phyloP scores from a whole-genome alignment of 2,329 filamentous ascomycete genomes.

The Fusarium hainanense region DNA sequence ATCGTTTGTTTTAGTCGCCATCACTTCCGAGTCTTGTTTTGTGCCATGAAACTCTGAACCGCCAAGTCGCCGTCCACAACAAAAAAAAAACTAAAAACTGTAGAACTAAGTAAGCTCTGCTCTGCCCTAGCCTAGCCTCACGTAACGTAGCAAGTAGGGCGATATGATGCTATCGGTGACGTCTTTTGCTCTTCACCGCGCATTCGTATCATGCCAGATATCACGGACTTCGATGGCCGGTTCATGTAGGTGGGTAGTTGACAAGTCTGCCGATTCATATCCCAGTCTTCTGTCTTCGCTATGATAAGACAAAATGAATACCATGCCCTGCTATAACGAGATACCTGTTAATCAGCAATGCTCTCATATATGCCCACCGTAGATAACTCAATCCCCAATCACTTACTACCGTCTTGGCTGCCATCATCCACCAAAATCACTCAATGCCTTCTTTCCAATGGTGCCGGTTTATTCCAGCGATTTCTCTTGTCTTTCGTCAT shows the following conservation, averaged over 20 bases:
- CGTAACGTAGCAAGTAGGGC: conserved; percentile 5
- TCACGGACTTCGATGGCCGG: conserved; percentile 1
- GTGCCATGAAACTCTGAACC: conserved; percentile 24
- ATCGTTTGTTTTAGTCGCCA: conserved; percentile 9
- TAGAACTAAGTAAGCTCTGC: background rate
- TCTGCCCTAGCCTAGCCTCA: conserved; percentile 1
- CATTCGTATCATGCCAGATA: conserved; percentile 14
- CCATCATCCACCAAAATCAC: background rate
- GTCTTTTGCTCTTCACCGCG: conserved; percentile 30
- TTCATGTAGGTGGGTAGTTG: background rate
- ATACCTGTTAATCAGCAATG: background rate
- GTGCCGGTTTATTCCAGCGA: conserved; percentile 24
- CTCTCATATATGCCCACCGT: background rate
- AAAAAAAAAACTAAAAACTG: background rate
- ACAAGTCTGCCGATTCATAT: background rate
- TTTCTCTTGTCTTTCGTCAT: conserved; percentile 41
- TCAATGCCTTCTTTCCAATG: background rate
- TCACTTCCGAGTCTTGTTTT: background rate
- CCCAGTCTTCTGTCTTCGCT: background rate
- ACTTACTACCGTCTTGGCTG: background rate
- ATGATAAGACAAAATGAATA: background rate
- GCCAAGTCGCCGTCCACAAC: conserved; percentile 22
- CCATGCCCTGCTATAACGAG: too few relatives aligned
- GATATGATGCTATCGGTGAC: conserved; percentile 18
- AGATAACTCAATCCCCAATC: background rate